Base-by-base conservation (phyloP, 306 rosid species). In the Herpetospermum pedunculosum region DNA sequence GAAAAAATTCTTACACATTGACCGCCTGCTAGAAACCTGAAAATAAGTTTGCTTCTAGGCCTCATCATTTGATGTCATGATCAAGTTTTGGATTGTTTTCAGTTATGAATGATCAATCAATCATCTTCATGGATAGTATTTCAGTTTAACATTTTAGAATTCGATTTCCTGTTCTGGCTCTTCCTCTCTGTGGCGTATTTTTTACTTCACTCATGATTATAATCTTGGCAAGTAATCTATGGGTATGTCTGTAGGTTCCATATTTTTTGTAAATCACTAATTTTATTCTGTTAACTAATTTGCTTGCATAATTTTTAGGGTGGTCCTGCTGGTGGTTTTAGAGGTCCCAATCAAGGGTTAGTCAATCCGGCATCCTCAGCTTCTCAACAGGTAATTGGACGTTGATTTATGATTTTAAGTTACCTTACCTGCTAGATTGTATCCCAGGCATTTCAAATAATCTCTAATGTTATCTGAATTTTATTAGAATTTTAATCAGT, bases 401-500 rank as follows among this genome's bases (percentile, higher is more conserved):
- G 14, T 5, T 18, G 57, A 46, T 25, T 23, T 68, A 68, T 68
- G 21, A 23, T 28, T 37, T 44, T 19, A 21, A 44, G 28, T 70
- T 65, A 26, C 25, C 15, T 47, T 46, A 43, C 58, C 40, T 70
- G 40, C 11, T 70, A 46, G 21, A 70, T 44, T 9, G 35, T 16
- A 70, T 16, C 41, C 41, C 7, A 44, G 58, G 2, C 16, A 28
- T 70, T 46, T 28, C 58, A 11, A 46, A 46, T 28, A 15, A 46
- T 46, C 26, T 70, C 74, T 29, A 28, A 70, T 15, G 26, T 46
- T 8, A 7, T 44, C 13, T 46, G 21, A 28, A 70, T 29, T 70
- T 32, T 44, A n/a, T 44, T 46, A 44, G 41, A 91, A 75, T 85
- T 85, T 84, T 88, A 89, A 85, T 70, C 89, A 86, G 78, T 53